Percentiles rank a stretch among this genome's conserved stretches.
phyloP scores from a whole-genome alignment of 2,329 filamentous ascomycete species.

The Pyrenophora tritici-repentis region DNA sequence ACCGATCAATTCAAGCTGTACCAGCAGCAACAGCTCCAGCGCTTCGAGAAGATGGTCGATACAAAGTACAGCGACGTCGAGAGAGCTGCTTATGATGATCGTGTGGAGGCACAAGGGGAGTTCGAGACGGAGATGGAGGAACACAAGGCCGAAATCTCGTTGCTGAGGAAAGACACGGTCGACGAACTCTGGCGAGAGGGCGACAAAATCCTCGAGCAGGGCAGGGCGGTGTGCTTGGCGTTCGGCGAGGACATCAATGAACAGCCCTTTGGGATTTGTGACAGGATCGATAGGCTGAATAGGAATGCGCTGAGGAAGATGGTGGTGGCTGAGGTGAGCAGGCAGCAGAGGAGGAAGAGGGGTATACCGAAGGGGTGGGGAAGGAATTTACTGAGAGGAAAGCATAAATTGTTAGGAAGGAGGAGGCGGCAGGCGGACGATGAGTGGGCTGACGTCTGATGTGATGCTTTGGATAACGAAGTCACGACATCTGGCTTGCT shows the following conservation, averaged over 20 bases:
- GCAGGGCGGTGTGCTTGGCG: background rate
- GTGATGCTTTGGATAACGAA: no score
- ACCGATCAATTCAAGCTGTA: conserved; percentile 7
- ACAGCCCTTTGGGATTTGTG: background rate
- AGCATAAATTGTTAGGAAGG: background rate
- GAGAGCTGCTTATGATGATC: background rate
- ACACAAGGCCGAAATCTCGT: conserved; percentile 1
- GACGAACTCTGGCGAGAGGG: conserved; percentile 1
- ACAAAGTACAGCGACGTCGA: background rate
- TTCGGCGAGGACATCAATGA: background rate
- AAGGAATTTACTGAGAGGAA: background rate
- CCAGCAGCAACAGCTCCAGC: conserved; percentile 3
- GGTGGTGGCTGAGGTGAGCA: conserved; percentile 6
- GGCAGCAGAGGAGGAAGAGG: conserved; percentile 3
- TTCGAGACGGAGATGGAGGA: conserved; percentile 5
- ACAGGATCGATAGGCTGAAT: conserved; percentile 4
- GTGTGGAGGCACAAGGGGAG: conserved; percentile 4
- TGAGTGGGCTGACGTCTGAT: conserved; percentile 1
- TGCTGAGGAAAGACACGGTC: conserved; percentile 3
- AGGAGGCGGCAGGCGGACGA: background rate
- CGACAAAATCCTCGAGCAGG: background rate
- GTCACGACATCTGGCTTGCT: no score
- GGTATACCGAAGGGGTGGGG: conserved; percentile 2
- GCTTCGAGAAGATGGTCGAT: conserved; percentile 5
- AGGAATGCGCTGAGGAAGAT: conserved; percentile 1